Base-by-base conservation (phyloP, 2,329 filamentous ascomycete genomes). In the Aspergillus phoenicis region DNA sequence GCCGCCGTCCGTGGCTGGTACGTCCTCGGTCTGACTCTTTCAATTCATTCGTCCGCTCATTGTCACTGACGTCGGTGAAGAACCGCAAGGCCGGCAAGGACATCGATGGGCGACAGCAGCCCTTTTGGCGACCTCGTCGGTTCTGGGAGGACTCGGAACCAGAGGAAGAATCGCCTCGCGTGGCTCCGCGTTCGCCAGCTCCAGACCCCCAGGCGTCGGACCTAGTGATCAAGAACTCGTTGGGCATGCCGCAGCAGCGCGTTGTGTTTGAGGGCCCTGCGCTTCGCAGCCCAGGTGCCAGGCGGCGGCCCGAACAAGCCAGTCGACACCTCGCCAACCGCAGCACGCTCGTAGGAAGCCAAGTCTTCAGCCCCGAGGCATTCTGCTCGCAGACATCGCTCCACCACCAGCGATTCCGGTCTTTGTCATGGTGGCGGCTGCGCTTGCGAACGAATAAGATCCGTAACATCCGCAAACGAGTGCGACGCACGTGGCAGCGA, bases 81-180 rank as follows among this genome's bases (percentile, higher is more conserved):
- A 80, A 81, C 59, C 72, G 75, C 58, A 79, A 77, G 66, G 73
- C 77, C 2, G 78, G 76, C 38, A 74, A 78, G 54, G 75, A 80
- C 22, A 74, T 79, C 51, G 80, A 85, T 57, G 78, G 78, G 47
- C 80, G 79, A 43, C 72, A 87, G 5, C 82, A 87, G 64, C 85
- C 86, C 1, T 86, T 88, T 69, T 89, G 87, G 87, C 81, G 83
- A 22, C 86, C 86, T 1, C 82, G 83, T 39, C 82, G 82, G n/a
- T 87, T 88, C 72, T 88, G 85, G 85, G 84, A 87, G 41, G 84
- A 83, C 41, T 73, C 85, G 26, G 76, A 77, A 52, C 73, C 76
- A 10, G 79, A 81, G 41, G 76, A 70, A 24, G 75, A 79, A 17
- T 62, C 64, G 8, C 61, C 62, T 17, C 58, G 56, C 11, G 60